Percentiles rank a stretch among this genome's conserved stretches.
Evolutionary conservation across 768 basidiomycete species (phyloP).

Genomic region (Inosperma sp.): DNA sequence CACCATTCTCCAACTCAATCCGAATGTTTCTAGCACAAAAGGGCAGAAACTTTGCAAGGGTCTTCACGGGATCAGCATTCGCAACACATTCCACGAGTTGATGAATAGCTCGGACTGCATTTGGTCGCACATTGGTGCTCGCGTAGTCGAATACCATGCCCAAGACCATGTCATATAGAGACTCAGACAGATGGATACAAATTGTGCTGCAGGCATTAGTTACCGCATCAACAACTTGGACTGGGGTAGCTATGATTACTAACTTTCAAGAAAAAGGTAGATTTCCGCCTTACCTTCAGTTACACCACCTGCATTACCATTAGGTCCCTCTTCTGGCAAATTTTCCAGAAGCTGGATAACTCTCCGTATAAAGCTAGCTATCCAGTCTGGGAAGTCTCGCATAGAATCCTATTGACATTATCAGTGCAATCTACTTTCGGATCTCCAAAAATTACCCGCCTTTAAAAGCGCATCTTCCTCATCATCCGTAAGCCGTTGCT

Average conservation of each 20-base stretch:
- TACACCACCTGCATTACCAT: slow-evolving; percentile 56
- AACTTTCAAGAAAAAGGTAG: neutral
- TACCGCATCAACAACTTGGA: slow-evolving; percentile 73
- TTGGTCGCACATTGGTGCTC: slow-evolving; percentile 74
- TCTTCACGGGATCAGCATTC: slow-evolving; percentile 72
- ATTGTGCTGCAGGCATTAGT: slow-evolving; percentile 73
- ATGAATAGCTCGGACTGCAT: slow-evolving; percentile 83
- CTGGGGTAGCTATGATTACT: slow-evolving; percentile 30
- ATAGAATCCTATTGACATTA: slow-evolving; percentile 49
- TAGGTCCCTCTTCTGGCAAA: slow-evolving; percentile 74
- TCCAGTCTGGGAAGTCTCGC: slow-evolving; percentile 75
- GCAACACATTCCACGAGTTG: slow-evolving; percentile 83
- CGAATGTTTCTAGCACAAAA: slow-evolving; percentile 68
- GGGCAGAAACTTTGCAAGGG: slow-evolving; percentile 72
- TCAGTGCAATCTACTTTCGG: slow-evolving; percentile 1
- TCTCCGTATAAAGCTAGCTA: slow-evolving; percentile 72
- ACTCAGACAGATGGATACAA: slow-evolving; percentile 67
- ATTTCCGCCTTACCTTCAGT: slow-evolving; percentile 48
- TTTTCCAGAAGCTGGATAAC: slow-evolving; percentile 81
- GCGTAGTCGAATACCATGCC: slow-evolving; percentile 83
- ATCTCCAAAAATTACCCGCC: slow-evolving; percentile 22
- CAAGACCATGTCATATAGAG: slow-evolving; percentile 73
- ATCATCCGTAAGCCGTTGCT: slow-evolving; percentile 44
- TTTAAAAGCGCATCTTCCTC: slow-evolving; percentile 71
- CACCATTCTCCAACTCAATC: slow-evolving; percentile 79